A percentile compares a stretch with the other conserved stretches of the same genome.
These are phyloP conservation scores for Lachancea lanzarotensis DNA, from an alignment of 805 yeast genomes.

Conservation along the genomic window DNA sequence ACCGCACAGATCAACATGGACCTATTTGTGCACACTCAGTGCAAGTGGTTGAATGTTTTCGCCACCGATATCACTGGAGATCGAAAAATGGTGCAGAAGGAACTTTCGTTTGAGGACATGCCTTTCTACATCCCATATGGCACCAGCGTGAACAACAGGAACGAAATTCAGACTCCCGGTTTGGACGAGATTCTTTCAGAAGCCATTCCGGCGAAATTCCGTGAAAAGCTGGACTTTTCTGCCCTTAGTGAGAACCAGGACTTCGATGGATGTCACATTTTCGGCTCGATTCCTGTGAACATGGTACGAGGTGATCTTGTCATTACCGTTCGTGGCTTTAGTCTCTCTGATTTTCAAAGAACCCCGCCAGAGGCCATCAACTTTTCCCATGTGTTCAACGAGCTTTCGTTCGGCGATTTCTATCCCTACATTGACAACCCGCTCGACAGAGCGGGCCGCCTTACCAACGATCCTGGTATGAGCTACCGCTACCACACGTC, in stretches of 20 bases:
- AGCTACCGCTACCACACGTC: constrained; percentile 60
- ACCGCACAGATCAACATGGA: constrained; percentile 70
- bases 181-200: constrained; percentile 61
- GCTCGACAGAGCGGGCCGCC: constrained; percentile 67
- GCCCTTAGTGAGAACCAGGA: constrained; percentile 48
- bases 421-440: constrained; percentile 84
- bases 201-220: constrained; percentile 59
- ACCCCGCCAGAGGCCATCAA: constrained; percentile 51
- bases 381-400: constrained; percentile 78
- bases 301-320: constrained; percentile 82
- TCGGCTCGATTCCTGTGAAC: constrained; percentile 76
- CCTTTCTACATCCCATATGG: constrained; percentile 47
- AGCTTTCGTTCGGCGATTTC: constrained; percentile 85
- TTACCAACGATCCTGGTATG: constrained; percentile 43
- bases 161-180: constrained; percentile 50
- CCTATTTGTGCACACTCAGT: constrained; percentile 76
- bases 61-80: constrained; percentile 76
- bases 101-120: constrained; percentile 63
- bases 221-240: constrained; percentile 36
- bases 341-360: constrained; percentile 42
- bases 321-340: constrained; percentile 71
- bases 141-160: constrained; percentile 41
- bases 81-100: constrained; percentile 68
- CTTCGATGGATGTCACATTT: constrained; percentile 70
- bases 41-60: constrained; percentile 66